Evolutionary conservation across 352 stramenopile genomes (phyloP), one percentile per base, ranked within the genome.

Genomic region (Phytophthora foliorum): DNA sequence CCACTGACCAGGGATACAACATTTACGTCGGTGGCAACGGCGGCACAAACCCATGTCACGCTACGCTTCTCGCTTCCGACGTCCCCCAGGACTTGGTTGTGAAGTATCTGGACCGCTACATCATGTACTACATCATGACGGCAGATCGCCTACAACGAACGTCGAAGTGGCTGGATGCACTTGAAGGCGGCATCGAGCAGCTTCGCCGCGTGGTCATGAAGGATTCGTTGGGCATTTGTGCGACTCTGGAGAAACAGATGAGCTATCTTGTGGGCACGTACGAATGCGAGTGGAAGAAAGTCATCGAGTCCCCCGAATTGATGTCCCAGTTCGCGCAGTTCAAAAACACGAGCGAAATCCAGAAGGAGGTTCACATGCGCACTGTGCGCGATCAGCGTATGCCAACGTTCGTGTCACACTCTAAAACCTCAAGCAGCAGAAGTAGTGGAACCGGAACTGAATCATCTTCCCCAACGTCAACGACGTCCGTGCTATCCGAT

Each of bases 41-140:
- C 49, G 92, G 91, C 38, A 86, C 86, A 11, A 97, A 86, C 54
- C 91, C 91, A 4, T 87, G 95, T 31, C 93, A 98, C 68, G 93
- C 79, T 1, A 82, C 82, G 22, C 65, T 89, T 0, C 58, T 89
- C 0, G 78, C 78, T 2, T 81, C 76, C 10, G 81, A 89, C 31
- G 78, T 86, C 5, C 81, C 77, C 4, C 75, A 86, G 51, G 69
- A 82, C 6, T 67, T 89, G 14, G 79, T 82, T 11, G 74, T 97
- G n/a, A 91, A 91, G 67, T 98, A 98, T 70, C 56, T 98, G 22
- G 94, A 88, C 42, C 77, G 79, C 16, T 88, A 98, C 67, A 81
- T 98, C 46, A 98, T 98, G 89, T 98, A 98, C 72, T 95, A 98
- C 76, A 86, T 88, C 57, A 82, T 97, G 60, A 92, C 97, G 54